These are phyloP conservation scores for Eucalyptus brandiana DNA, from an alignment of 345 rosid species.

Conservation along the genomic window DNA sequence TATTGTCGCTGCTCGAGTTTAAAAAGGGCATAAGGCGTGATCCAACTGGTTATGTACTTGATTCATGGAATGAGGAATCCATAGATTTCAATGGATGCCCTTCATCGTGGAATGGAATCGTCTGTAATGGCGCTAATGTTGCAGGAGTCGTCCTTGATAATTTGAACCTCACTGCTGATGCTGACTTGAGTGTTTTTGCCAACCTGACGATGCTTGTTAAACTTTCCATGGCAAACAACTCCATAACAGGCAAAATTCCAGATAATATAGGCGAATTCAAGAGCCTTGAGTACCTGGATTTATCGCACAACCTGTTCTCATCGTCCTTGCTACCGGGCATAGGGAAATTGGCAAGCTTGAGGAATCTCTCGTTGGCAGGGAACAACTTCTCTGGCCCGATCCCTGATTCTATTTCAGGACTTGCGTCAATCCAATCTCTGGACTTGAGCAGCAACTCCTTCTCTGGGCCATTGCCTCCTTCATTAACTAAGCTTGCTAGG, in stretches of 20 bases:
- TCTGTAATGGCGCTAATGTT: slow-evolving; percentile 84
- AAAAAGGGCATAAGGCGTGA: slow-evolving; percentile 95
- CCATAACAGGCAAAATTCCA: slow-evolving; percentile 64
- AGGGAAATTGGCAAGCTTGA: slow-evolving; percentile 53
- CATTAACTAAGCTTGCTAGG: slow-evolving; percentile 48
- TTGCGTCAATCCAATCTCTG: slow-evolving; percentile 60
- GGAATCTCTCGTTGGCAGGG: slow-evolving; percentile 73
- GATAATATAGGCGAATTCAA: slow-evolving; percentile 46
- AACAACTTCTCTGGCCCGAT: slow-evolving; percentile 82
- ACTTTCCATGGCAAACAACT: slow-evolving; percentile 87
- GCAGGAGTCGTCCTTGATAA: slow-evolving; percentile 85
- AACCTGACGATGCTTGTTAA: slow-evolving; percentile 86
- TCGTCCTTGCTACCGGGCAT: slow-evolving; percentile 47
- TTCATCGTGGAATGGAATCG: slow-evolving; percentile 92
- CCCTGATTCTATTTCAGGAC: slow-evolving; percentile 64
- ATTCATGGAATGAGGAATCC: slow-evolving; percentile 95
- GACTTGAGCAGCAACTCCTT: slow-evolving; percentile 83
- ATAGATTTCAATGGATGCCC: slow-evolving; percentile 96
- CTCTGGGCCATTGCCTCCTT: slow-evolving; percentile 57
- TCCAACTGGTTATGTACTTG: slow-evolving; percentile 89
- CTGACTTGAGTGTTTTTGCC: slow-evolving; percentile 64
- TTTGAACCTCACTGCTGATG: slow-evolving; percentile 68
- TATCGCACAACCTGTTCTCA: slow-evolving; percentile 70
- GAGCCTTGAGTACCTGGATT: slow-evolving; percentile 69
- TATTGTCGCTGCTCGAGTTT: slow-evolving; percentile 84